phyloP scores from a whole-genome alignment of 441 rosid species.

The Omphalea diandra region DNA sequence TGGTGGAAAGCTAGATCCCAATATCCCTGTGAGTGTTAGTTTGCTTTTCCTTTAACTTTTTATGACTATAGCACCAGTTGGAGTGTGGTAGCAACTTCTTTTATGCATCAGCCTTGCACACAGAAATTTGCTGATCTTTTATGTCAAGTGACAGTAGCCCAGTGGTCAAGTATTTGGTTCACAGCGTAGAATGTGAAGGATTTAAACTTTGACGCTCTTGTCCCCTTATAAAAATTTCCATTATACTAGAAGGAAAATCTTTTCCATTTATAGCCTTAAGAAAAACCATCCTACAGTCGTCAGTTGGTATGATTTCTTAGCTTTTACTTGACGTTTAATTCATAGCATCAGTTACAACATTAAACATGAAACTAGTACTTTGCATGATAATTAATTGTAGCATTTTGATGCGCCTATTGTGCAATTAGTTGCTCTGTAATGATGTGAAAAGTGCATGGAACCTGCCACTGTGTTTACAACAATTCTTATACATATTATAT shows the following conservation, averaged over 20 bases:
- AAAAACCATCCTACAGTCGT: neutral
- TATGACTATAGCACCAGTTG: neutral
- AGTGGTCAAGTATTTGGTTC: no score
- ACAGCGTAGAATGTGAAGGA: no score
- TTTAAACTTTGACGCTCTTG: no score
- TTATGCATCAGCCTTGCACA: neutral
- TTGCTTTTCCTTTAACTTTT: constrained; percentile 9
- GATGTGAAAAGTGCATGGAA: neutral
- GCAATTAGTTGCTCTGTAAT: neutral
- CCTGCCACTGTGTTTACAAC: neutral
- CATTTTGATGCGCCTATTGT: neutral
- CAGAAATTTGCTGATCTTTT: neutral
- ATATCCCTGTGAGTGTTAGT: constrained; percentile 53
- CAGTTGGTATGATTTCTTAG: no score
- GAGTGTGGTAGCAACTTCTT: neutral
- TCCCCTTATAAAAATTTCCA: no score
- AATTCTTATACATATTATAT: neutral
- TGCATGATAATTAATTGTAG: neutral
- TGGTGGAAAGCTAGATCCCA: constrained; percentile 69
- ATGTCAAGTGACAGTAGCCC: no score
- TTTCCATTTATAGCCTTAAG: constrained; percentile 7
- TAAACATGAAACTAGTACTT: neutral
- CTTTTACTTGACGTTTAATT: neutral
- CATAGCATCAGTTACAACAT: neutral
- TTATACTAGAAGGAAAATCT: no score